These are phyloP conservation scores for Aspergillus intermedius DNA, from an alignment of 2,329 filamentous ascomycete genomes.

Conservation along the genomic window DNA sequence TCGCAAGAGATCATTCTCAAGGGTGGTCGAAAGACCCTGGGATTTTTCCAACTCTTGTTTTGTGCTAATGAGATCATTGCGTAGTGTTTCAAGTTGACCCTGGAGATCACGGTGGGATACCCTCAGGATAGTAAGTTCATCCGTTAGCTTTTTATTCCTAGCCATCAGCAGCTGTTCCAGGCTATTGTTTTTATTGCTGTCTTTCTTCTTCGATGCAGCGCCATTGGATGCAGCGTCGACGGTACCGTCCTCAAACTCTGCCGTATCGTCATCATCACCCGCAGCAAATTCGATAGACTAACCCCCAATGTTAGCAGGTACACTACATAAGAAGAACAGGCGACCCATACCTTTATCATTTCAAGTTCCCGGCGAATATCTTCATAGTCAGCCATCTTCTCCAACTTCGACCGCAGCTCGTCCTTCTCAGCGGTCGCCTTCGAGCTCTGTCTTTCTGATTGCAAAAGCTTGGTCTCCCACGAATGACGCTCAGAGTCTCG, in stretches of 20 bases:
- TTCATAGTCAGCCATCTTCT: constrained; percentile 90
- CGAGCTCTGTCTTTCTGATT: constrained; percentile 70
- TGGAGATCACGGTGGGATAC: constrained; percentile 93
- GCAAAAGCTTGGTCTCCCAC: constrained; percentile 66
- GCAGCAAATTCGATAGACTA: constrained; percentile 92
- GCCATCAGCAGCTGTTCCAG: constrained; percentile 86
- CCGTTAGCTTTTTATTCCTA: constrained; percentile 91
- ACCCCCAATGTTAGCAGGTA: constrained; percentile 6
- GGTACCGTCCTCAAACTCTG: constrained; percentile 35
- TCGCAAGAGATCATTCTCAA: constrained; percentile 85
- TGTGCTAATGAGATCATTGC: constrained; percentile 74
- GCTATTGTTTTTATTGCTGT: constrained; percentile 53
- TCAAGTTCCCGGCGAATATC: constrained; percentile 94
- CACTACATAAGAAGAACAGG: background rate
- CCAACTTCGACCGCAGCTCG: constrained; percentile 68
- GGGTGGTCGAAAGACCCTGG: constrained; percentile 74
- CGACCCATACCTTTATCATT: constrained; percentile 63
- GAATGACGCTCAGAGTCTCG: constrained; percentile 73
- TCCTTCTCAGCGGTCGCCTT: constrained; percentile 76
- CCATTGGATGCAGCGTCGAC: constrained; percentile 39
- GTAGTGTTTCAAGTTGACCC: constrained; percentile 67
- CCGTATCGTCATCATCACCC: constrained; percentile 64
- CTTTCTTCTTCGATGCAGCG: constrained; percentile 51
- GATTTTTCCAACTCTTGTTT: constrained; percentile 82
- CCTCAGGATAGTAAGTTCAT: constrained; percentile 85